Evolutionary conservation across 805 yeast species (phyloP).

Genomic region (Blastobotrys attinorum): DNA sequence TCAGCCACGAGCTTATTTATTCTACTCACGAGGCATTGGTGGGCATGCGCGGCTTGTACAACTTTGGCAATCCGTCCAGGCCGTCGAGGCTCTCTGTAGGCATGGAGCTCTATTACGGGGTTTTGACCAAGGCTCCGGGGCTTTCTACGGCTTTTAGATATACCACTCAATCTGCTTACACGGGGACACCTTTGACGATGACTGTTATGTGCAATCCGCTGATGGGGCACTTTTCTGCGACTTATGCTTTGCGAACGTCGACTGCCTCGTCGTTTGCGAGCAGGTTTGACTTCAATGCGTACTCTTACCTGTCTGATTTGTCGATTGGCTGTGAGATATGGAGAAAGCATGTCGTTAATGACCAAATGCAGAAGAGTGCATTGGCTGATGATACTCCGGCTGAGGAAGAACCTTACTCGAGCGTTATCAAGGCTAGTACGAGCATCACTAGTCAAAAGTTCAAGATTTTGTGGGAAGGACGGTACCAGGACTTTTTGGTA

Average conservation of each 20-base stretch:
- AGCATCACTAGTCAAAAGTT: conserved; percentile 55
- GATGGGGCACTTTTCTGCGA: conserved; percentile 79
- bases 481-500: conserved; percentile 67
- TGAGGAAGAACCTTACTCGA: conserved; percentile 43
- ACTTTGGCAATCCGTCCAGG: conserved; percentile 35
- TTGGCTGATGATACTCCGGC: conserved; percentile 3
- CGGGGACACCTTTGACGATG: conserved; percentile 85
- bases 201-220: conserved; percentile 83
- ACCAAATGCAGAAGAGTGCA: not conserved
- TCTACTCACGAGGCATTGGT: conserved; percentile 77
- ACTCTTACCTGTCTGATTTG: conserved; percentile 82
- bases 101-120: conserved; percentile 83
- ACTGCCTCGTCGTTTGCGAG: conserved; percentile 67
- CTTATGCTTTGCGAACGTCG: conserved; percentile 78
- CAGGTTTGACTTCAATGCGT: conserved; percentile 80
- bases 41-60: conserved; percentile 75
- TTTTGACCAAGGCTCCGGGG: conserved; percentile 80
- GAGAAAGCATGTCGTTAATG: conserved; percentile 40
- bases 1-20: conserved; percentile 65
- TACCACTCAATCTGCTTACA: conserved; percentile 73
- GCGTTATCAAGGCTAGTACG: conserved; percentile 68
- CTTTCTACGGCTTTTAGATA: conserved; percentile 78
- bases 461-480: conserved; percentile 80
- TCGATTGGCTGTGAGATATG: conserved; percentile 83
- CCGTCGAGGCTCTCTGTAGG: conserved; percentile 65